Evolutionary conservation across 768 basidiomycete genomes (phyloP).

Genomic region (Favolaschia claudopus): DNA sequence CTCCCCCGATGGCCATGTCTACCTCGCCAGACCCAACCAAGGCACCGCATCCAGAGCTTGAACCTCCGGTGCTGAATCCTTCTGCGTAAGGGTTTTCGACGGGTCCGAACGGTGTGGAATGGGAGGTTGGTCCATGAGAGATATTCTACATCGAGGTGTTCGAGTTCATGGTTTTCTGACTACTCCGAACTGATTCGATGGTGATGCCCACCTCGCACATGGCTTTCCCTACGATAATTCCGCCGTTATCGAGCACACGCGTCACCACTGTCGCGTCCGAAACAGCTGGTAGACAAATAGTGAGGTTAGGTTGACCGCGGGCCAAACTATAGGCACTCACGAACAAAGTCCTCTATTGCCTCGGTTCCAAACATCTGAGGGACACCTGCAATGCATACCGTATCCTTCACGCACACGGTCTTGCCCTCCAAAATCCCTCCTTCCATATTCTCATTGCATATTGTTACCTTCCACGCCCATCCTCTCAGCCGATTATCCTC

Average conservation of each 20-base stretch:
- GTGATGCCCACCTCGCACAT: conserved; percentile 41
- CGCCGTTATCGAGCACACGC: conserved; percentile 51
- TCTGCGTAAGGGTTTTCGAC: conserved; percentile 52
- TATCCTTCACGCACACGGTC: conserved; percentile 53
- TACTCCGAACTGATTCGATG: neutral
- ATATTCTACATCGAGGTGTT: conserved; percentile 29
- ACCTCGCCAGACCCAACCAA: conserved; percentile 47
- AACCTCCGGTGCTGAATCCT: conserved; percentile 52
- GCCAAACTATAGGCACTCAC: conserved; percentile 13
- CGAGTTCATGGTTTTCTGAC: neutral
- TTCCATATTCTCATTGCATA: conserved; percentile 35
- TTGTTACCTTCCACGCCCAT: conserved; percentile 46
- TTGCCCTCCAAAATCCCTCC: conserved; percentile 44
- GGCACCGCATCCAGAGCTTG: conserved; percentile 51
- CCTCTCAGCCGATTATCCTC: conserved; percentile 41
- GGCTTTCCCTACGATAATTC: conserved; percentile 45
- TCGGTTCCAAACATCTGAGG: conserved; percentile 51
- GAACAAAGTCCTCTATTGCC: conserved; percentile 39
- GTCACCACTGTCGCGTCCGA: conserved; percentile 54
- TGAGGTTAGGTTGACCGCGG: neutral
- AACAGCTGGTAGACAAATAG: conserved; percentile 25
- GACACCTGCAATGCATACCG: conserved; percentile 47
- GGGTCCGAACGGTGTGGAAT: conserved; percentile 45
- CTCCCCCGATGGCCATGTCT: conserved; percentile 55
- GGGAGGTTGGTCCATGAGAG: conserved; percentile 45